These are phyloP conservation scores for Oryza nivara DNA, from an alignment of 176 grass and related monocot genomes.

Conservation along the genomic window DNA sequence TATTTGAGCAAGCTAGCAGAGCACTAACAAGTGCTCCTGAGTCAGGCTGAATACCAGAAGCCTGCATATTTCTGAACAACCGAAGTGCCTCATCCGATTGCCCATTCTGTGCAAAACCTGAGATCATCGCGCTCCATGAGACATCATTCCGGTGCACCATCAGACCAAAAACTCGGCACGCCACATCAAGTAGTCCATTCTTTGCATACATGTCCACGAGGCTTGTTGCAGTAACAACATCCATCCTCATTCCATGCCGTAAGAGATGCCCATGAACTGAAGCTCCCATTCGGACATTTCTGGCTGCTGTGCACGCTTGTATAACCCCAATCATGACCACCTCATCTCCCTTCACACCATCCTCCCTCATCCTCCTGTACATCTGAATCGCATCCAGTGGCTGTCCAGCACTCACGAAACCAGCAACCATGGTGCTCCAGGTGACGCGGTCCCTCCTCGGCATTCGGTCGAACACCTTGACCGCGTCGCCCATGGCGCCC, in stretches of 20 bases:
- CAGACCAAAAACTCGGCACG: constrained; percentile 29
- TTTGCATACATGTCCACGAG: constrained; percentile 60
- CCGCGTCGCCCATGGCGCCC: constrained; percentile 52
- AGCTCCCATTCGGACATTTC: constrained; percentile 41
- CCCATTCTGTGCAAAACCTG: constrained; percentile 53
- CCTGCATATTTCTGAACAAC: constrained; percentile 56
- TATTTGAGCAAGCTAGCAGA: constrained; percentile 49
- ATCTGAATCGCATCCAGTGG: constrained; percentile 48
- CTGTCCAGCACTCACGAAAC: constrained; percentile 46
- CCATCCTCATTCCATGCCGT: constrained; percentile 50
- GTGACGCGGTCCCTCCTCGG: constrained; percentile 53
- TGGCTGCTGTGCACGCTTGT: constrained; percentile 29
- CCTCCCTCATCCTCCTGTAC: constrained; percentile 54
- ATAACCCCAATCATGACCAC: constrained; percentile 56
- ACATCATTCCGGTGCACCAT: constrained; percentile 46
- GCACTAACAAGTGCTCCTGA: constrained; percentile 51
- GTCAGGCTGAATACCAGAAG: constrained; percentile 35
- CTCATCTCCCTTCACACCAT: constrained; percentile 44
- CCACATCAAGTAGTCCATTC: constrained; percentile 50
- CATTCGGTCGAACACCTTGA: constrained; percentile 62
- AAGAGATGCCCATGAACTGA: constrained; percentile 59
- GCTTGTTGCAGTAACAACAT: constrained; percentile 49
- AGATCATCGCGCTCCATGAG: constrained; percentile 57
- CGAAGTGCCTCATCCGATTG: constrained; percentile 44
- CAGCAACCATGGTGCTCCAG: constrained; percentile 70